Percentiles rank a stretch among this genome's conserved stretches.
phyloP scores from a whole-genome alignment of 164 flowering plant species.

The Piper betle region DNA sequence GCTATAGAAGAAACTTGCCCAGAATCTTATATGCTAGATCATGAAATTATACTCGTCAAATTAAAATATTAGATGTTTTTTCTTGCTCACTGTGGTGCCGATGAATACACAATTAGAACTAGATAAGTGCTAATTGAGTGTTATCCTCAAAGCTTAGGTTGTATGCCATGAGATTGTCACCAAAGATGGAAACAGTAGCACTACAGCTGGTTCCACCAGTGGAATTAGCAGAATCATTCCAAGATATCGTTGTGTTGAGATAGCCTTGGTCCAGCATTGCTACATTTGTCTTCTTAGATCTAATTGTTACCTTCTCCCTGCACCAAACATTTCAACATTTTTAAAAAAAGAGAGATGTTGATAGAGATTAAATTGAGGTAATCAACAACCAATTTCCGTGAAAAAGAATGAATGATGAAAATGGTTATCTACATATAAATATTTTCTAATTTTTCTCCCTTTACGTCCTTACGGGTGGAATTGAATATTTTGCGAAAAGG shows the following conservation, averaged over 20 bases:
- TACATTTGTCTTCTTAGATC: conserved; percentile 48
- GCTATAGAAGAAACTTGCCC: too few species aligned
- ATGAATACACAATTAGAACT: too few species aligned
- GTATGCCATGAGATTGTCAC: conserved; percentile 53
- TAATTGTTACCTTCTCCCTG: conserved; percentile 73
- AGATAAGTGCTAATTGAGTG: too few species aligned
- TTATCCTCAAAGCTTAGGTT: conserved; percentile 62
- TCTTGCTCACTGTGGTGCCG: too few species aligned
- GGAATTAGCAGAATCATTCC: conserved; percentile 85
- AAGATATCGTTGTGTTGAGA: conserved; percentile 38
- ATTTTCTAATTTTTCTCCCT: too few species aligned
- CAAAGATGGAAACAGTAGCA: conserved; percentile 39
- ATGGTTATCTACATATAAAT: too few species aligned
- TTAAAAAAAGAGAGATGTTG: background rate
- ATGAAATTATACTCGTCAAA: too few species aligned
- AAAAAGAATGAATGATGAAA: background rate
- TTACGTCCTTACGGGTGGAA: background rate
- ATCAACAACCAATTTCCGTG: background rate
- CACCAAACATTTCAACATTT: conserved; percentile 1
- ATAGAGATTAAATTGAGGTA: background rate
- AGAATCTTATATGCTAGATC: too few species aligned
- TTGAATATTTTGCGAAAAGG: background rate
- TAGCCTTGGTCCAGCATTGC: conserved; percentile 64
- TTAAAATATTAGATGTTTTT: too few species aligned
- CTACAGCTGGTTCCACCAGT: conserved; percentile 61